Percentiles rank a stretch among this genome's conserved stretches.
phyloP scores from a whole-genome alignment of 768 basidiomycete species.

The Termitomyces sp. region DNA sequence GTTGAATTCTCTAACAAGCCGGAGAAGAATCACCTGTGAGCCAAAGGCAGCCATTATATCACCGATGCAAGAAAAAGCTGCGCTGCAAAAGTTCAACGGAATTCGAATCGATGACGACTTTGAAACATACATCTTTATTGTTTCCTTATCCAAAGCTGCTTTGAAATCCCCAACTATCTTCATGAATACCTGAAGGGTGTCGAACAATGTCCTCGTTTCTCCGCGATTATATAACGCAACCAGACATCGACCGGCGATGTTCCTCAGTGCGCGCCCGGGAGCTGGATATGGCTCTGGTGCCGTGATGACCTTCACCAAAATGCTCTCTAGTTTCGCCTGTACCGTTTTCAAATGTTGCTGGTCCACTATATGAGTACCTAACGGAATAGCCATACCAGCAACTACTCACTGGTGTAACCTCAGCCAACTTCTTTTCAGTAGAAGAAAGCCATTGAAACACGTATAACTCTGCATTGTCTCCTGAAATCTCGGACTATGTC shows the following conservation, averaged over 20 bases:
- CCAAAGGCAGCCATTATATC: slow-evolving; percentile 87
- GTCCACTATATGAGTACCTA: slow-evolving; percentile 7
- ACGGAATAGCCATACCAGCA: not conserved
- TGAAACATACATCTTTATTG: slow-evolving; percentile 58
- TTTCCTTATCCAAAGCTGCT: slow-evolving; percentile 50
- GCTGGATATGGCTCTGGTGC: slow-evolving; percentile 65
- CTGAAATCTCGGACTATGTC: slow-evolving; percentile 57
- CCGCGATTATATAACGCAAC: slow-evolving; percentile 70
- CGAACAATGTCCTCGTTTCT: slow-evolving; percentile 83
- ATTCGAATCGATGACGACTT: not conserved
- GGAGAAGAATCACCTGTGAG: slow-evolving; percentile 56
- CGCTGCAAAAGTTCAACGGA: slow-evolving; percentile 38
- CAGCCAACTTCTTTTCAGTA: slow-evolving; percentile 54
- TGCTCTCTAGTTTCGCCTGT: slow-evolving; percentile 60
- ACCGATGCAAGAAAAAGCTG: slow-evolving; percentile 82
- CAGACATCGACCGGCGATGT: slow-evolving; percentile 75
- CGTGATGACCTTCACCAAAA: slow-evolving; percentile 64
- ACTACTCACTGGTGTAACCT: slow-evolving; percentile 47
- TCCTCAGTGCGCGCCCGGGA: slow-evolving; percentile 85
- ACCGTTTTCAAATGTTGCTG: slow-evolving; percentile 66
- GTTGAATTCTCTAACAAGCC: not conserved
- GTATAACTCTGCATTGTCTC: slow-evolving; percentile 79
- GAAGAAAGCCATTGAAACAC: slow-evolving; percentile 80
- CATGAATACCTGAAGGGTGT: slow-evolving; percentile 76
- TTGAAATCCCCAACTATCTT: slow-evolving; percentile 75